Evolutionary conservation across 495 filamentous ascomycete genomes (phyloP).

Genomic region (Aspergillus leporis): DNA sequence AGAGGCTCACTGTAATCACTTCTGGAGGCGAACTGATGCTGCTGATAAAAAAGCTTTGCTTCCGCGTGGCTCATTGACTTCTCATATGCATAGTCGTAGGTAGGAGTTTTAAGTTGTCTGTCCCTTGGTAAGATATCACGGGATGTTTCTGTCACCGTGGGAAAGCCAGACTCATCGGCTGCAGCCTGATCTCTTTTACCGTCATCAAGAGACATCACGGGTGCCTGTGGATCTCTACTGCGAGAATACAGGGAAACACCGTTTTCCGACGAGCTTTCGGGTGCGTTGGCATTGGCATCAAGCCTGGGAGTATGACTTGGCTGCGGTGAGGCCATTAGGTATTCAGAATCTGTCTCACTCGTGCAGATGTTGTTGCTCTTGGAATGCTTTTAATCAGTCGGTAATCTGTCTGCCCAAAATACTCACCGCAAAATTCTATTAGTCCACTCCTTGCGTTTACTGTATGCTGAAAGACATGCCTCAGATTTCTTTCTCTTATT

Average conservation of each 20-base stretch:
- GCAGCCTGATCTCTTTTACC: conserved; percentile 26
- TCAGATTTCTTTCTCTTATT: neutral
- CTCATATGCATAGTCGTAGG: conserved; percentile 84
- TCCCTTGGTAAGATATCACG: conserved; percentile 72
- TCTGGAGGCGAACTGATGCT: conserved; percentile 63
- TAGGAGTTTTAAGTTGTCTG: conserved; percentile 74
- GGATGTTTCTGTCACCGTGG: conserved; percentile 28
- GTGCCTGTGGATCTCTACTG: neutral
- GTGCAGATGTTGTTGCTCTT: neutral
- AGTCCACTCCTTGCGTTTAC: neutral
- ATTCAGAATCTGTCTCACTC: conserved; percentile 2
- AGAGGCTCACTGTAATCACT: conserved; percentile 22
- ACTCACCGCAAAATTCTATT: conserved; percentile 5
- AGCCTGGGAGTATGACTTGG: conserved; percentile 13
- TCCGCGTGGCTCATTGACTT: conserved; percentile 89
- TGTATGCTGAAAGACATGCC: neutral
- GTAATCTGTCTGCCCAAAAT: neutral
- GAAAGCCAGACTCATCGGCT: conserved; percentile 13
- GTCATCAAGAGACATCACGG: conserved; percentile 15
- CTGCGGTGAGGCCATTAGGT: conserved; percentile 29
- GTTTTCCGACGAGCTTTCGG: conserved; percentile 4
- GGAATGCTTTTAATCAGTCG: neutral
- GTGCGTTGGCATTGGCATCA: conserved; percentile 28
- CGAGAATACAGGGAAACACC: conserved; percentile 3
- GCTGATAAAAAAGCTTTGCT: conserved; percentile 92